Conservation (phyloP, 768 basidiomycete species). For the Neoboletus magnificus region DNA sequence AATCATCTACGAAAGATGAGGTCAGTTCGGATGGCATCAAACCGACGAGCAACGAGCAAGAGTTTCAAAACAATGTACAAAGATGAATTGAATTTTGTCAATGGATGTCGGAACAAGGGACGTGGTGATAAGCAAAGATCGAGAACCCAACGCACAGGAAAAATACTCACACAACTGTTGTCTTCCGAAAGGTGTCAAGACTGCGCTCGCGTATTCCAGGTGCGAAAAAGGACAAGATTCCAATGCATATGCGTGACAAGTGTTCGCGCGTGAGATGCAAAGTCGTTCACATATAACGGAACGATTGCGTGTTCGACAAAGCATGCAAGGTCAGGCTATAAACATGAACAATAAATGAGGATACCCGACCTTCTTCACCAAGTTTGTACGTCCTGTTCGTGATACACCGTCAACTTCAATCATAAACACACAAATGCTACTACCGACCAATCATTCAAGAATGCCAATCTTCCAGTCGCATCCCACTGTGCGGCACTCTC, state of each 20-base stretch:
- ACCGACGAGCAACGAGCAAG: not conserved
- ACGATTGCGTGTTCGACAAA: not conserved
- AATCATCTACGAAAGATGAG: conserved; percentile 41
- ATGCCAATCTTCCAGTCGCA: conserved; percentile 61
- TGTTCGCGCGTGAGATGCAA: not conserved
- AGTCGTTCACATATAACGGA: not conserved
- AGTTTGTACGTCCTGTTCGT: conserved; percentile 77
- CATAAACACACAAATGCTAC: not conserved
- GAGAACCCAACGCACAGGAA: not conserved
- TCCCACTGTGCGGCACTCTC: conserved; percentile 56
- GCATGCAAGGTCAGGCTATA: not conserved
- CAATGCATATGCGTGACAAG: not conserved
- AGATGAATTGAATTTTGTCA: not conserved
- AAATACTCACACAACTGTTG: conserved; percentile 69
- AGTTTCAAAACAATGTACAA: too few species aligned
- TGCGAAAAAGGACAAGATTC: not conserved
- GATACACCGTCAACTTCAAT: not conserved
- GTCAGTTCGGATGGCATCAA: not conserved
- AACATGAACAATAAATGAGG: not conserved
- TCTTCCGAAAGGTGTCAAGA: conserved; percentile 87
- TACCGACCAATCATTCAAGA: conserved; percentile 78
- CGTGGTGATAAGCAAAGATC: not conserved
- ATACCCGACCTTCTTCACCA: conserved; percentile 68
- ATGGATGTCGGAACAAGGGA: not conserved
- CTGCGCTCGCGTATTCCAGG: conserved; percentile 29